Evolutionary conservation across 163 green algal species (phyloP), one percentile per base, ranked within the genome.

Genomic region (Coccomyxa subellipsoidea): DNA sequence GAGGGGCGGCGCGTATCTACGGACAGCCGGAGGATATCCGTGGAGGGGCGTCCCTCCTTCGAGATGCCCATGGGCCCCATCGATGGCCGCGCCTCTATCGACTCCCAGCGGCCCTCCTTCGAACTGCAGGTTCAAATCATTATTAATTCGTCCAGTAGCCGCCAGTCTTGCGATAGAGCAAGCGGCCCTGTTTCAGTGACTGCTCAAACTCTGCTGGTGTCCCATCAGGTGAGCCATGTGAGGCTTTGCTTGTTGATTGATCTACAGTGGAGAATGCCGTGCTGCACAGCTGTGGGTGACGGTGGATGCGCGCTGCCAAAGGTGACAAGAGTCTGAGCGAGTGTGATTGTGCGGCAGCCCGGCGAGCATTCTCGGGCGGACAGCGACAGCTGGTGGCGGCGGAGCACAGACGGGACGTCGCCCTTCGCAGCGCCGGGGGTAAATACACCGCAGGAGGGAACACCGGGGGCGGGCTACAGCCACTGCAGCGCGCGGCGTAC

Each of bases 381-480:
- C 66, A 73, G 66, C 66, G 66, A 73, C 66, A 73, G 27, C 29
- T 73, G 66, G 66, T 73, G 66, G 66, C 66, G 66, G 66, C 66
- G 66, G 2, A 73, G 66, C 7, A 73, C 66, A 18, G 66, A 73
- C 7, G n/a, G 10, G 29, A 66, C 12, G 12, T 12, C 47, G 12
- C 47, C 47, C 47, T 29, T 18, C 12, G 27, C 18, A 73, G 10
- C 66, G 29, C 2, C 66, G 7, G 29, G 66, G 66, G 8, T 18
- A 7, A n/a, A 34, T 1, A 1, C 27, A 32, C 18, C 31, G 66
- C 29, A 18, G 66, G 29, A 36, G 66, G 66, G 8, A 18, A 27
- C 10, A 27, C 15, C 29, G 66, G 66, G 27, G 66, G 66, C 66
- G 27, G 66, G 47, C 47, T 59, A 73, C 27, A 73, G 29, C 66